Evolutionary conservation across 2,329 filamentous ascomycete species (phyloP).

Genomic region (Pseudogymnoascus sp.): DNA sequence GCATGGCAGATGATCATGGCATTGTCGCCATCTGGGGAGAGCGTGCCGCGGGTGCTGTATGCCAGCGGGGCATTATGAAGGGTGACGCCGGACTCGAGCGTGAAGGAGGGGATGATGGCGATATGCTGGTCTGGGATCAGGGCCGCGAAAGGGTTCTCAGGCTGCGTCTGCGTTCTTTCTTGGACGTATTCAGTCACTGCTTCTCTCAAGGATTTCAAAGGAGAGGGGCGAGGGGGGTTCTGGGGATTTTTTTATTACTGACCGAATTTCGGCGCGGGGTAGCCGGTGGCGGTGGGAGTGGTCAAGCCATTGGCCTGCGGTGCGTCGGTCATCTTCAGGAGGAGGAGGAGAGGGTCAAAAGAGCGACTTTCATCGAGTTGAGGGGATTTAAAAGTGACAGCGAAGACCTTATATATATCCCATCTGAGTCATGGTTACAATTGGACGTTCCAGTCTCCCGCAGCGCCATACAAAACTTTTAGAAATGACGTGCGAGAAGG

Average conservation of each 20-base stretch:
- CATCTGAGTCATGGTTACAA: constrained; percentile 1
- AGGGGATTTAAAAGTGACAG: constrained; percentile 2
- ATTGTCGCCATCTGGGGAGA: constrained; percentile 55
- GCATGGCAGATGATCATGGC: constrained; percentile 76
- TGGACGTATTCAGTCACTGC: constrained; percentile 46
- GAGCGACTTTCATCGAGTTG: neutral
- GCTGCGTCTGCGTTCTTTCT: constrained; percentile 62
- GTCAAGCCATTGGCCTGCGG: neutral
- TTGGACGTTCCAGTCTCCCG: neutral
- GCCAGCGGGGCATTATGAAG: constrained; percentile 69
- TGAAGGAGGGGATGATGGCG: constrained; percentile 80
- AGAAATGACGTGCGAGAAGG: constrained; percentile 4
- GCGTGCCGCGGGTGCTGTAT: constrained; percentile 57
- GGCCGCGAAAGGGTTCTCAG: constrained; percentile 83
- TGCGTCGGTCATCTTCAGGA: constrained; percentile 5
- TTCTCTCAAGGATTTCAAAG: constrained; percentile 29
- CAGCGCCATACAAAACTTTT: constrained; percentile 6
- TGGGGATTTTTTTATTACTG: constrained; percentile 18
- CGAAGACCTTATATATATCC: neutral
- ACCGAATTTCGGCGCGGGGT: constrained; percentile 19
- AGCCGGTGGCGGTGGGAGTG: neutral
- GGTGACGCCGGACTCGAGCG: constrained; percentile 82
- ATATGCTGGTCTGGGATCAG: constrained; percentile 86
- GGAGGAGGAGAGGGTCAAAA: neutral
- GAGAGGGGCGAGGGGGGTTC: constrained; percentile 5